A percentile compares a stretch with the other conserved stretches of the same genome.
phyloP scores from a whole-genome alignment of 768 basidiomycete species.

The Amanita subjunquillea region DNA sequence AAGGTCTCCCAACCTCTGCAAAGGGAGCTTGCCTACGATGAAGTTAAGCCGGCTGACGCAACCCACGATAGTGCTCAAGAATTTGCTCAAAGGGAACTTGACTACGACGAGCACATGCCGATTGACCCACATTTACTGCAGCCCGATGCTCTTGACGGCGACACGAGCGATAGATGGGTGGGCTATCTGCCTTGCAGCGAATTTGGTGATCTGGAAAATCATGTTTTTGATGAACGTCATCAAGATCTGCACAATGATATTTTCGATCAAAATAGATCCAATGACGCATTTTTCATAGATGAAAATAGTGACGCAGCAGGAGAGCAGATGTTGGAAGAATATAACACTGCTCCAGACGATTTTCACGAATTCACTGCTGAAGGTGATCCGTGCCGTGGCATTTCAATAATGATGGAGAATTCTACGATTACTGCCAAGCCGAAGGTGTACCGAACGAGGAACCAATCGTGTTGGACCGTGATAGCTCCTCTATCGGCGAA shows the following conservation, averaged over 20 bases:
- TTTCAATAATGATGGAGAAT: slow-evolving; percentile 2
- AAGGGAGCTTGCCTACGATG: no score
- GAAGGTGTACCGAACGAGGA: not conserved
- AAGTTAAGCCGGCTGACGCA: not conserved
- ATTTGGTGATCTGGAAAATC: not conserved
- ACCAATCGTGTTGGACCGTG: not conserved
- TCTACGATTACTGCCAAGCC: not conserved
- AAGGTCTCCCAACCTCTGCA: no score
- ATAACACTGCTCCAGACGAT: not conserved
- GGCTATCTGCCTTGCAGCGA: not conserved
- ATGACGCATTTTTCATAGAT: not conserved
- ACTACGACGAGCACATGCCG: not conserved
- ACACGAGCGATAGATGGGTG: not conserved
- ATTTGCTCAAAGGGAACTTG: not conserved
- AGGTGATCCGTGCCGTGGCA: not conserved
- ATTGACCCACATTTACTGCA: not conserved
- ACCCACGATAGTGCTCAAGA: not conserved
- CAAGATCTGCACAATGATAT: not conserved
- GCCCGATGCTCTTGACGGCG: not conserved
- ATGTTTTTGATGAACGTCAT: not conserved
- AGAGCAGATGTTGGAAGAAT: not conserved
- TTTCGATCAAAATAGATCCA: not conserved
- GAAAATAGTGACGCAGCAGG: not conserved
- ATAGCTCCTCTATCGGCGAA: not conserved
- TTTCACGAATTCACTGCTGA: not conserved